Evolutionary conservation across 768 basidiomycete species (phyloP), one percentile per base, ranked within the genome.

Genomic region (Lactarius sanguifluus): DNA sequence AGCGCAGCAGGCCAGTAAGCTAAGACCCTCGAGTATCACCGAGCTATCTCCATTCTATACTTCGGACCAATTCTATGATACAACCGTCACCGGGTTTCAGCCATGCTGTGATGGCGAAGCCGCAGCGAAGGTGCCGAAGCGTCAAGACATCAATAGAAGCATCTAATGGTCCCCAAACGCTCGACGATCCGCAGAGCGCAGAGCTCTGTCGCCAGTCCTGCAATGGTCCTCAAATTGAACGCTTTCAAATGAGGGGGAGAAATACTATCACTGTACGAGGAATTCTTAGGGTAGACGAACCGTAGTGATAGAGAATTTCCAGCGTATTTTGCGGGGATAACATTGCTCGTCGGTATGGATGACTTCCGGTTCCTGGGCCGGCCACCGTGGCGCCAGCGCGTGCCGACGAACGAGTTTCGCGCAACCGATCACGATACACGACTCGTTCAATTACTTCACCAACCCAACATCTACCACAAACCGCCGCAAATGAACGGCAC

Each of bases 401-500:
- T 58, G 55, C 66, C 47, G 47, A 57, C 28, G 59, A 47, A 34
- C 34, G 43, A 28, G 30, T 16, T 16, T 64, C 57, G 62, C 57
- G 57, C 62, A 59, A 23, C 57, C 61, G 57, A 38, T 57, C 40
- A 63, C 50, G 18, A 57, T 30, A 38, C 40, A 40, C 55, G 57
- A 52, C 25, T 36, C 57, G 28, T 55, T 23, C 50, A 54, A 45
- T 23, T 12, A 8, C 18, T 18, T 18, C 56, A 36, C 40, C 25
- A 2, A 54, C 23, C 23, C 12, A 34, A 2, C 41, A 32, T 23
- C 58, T 15, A 13, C 41, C 30, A 47, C 58, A 20, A 34, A 5
- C 40, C 23, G 47, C 25, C 23, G 57, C 25, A 2, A 12, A 67
- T 67, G 66, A 67, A 64, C 38, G 66, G 66, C 58, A 13, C 66